Conservation (phyloP, 23 red algal species). For the Chondrus crispus region DNA sequence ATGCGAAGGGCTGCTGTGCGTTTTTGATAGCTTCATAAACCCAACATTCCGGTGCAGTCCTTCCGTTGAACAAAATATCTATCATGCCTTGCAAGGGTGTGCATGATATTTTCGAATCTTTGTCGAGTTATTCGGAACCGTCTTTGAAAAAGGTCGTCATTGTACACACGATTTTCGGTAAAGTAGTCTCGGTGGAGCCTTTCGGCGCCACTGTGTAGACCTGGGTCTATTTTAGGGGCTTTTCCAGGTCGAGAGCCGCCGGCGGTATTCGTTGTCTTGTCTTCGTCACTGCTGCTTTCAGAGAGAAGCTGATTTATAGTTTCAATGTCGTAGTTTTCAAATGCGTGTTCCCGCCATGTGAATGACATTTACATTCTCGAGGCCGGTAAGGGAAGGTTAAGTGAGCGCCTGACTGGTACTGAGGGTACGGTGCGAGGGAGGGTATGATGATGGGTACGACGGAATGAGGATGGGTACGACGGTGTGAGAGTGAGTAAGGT, state of each 20-base stretch:
- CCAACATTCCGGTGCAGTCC: not conserved
- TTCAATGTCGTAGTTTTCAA: too few species aligned
- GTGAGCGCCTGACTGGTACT: too few species aligned
- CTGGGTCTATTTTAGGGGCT: constrained; percentile 31
- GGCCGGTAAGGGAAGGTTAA: too few species aligned
- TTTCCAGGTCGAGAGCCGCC: not conserved
- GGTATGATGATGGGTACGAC: too few species aligned
- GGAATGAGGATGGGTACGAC: too few species aligned
- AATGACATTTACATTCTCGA: too few species aligned
- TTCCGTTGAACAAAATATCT: not conserved
- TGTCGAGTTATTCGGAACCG: constrained; percentile 2
- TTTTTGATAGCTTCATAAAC: not conserved
- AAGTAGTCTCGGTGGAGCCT: constrained; percentile 11
- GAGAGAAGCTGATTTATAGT: too few species aligned
- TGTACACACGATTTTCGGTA: not conserved
- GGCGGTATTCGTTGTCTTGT: not conserved
- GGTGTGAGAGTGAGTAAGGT: too few species aligned
- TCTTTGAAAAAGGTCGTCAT: not conserved
- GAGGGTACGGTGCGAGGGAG: too few species aligned
- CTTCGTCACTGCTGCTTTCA: not conserved
- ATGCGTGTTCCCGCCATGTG: too few species aligned
- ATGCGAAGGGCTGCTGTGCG: not conserved
- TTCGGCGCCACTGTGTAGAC: too few species aligned
- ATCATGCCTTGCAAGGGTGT: not conserved
- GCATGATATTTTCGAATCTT: not conserved